Evolutionary conservation across 1,284 basidiomycete genomes (phyloP), one percentile per base, ranked within the genome.

Genomic region (Boletus smithii): DNA sequence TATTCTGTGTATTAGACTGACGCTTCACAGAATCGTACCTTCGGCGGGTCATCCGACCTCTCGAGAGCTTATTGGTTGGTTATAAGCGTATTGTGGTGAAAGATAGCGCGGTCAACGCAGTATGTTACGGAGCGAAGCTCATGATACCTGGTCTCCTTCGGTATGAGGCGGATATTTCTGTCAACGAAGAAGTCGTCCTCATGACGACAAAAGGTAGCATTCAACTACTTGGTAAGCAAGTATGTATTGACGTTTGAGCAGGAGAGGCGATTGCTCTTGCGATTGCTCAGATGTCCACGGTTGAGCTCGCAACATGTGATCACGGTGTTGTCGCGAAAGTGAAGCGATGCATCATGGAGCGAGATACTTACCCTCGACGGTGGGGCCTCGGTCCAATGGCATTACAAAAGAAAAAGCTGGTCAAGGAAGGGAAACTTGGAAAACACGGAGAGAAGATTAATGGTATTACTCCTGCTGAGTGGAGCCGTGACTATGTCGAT

Each of bases 41-140:
- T 32, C 91, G 97, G 51, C 85, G 95, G 51, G 94, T 90, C 50
- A 93, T 99, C 61, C 85, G 91, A 52, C 97, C 97, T 7, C 76
- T 99, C 55, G 97, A 99, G 74, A 91, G 88, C 50, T 79, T 99
- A 43, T 79, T 99, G 58, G 83, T 92, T 49, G 92, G 94, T 49
- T 98, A 98, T 76, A 99, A 99, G 75, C 90, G 97, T 55, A 93
- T 99, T 59, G 97, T 99, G 42, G 95, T 99, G 59, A 98, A 98
- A 73, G 97, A 99, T 70, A 95, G 91, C 60, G 95, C 97, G 14
- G 95, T 99, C 63, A 99, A 99, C 65, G 97, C 97, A 50, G 92
- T 99, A 51, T 99, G 97, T 75, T 99, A 99, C 72, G 97, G 97
- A 59, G 97, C 97, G 53, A 98, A 99, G 71, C 85, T 99, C 64